Conservation (phyloP, 2,329 filamentous ascomycete species). For the Arthrobotrys entomopaga region DNA sequence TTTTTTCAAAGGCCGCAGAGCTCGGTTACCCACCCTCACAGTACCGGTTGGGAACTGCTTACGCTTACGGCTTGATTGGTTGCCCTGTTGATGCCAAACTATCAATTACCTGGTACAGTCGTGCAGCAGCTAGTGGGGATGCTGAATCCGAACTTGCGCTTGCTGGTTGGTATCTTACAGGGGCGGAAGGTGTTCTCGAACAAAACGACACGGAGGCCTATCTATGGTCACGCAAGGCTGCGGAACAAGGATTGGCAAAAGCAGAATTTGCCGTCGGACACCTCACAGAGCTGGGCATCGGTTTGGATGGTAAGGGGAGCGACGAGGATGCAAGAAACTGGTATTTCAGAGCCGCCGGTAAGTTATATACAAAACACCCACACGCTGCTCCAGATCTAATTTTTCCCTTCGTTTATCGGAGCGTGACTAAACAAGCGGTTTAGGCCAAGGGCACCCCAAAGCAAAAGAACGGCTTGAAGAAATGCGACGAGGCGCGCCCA, state of each 20-base stretch:
- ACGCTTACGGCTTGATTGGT: conserved; percentile 86
- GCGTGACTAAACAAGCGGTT: conserved; percentile 26
- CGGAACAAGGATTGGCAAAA: conserved; percentile 85
- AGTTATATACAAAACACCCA: conserved; percentile 63
- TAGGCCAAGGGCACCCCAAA: conserved; percentile 93
- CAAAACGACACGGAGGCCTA: conserved; percentile 97
- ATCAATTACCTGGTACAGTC: conserved; percentile 93
- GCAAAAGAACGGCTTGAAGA: conserved; percentile 92
- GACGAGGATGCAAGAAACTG: conserved; percentile 95
- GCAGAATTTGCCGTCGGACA: conserved; percentile 99
- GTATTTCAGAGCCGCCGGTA: conserved; percentile 97
- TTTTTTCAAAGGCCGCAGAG: conserved; percentile 86
- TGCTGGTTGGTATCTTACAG: conserved; percentile 94
- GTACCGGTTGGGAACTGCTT: conserved; percentile 85
- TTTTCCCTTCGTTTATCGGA: conserved; percentile 15
- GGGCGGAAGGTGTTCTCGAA: conserved; percentile 83
- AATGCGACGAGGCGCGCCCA: conserved; percentile 81
- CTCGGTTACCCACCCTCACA: conserved; percentile 96
- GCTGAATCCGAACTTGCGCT: conserved; percentile 89
- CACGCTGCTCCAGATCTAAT: not conserved
- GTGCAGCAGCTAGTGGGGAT: conserved; percentile 89
- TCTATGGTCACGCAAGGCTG: conserved; percentile 94
- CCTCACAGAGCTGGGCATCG: conserved; percentile 95
- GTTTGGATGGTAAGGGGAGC: conserved; percentile 74
- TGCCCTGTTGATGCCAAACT: conserved; percentile 82